Base-by-base conservation (phyloP, 495 filamentous ascomycete genomes). In the Penicillium robsamsonii region DNA sequence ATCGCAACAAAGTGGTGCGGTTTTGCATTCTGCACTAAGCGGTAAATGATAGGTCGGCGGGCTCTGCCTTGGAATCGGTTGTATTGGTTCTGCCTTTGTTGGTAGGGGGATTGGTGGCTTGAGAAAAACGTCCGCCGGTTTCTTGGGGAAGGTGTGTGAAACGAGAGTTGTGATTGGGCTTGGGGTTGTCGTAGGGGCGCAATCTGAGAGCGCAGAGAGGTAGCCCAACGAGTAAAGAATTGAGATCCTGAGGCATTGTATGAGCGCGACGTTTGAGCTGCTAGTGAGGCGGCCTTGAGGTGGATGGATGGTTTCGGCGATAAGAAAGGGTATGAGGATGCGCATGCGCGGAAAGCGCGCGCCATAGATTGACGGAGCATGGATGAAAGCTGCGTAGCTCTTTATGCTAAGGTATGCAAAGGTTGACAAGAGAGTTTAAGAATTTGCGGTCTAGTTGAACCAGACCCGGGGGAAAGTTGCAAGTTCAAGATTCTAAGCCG, bases 1-100 rank as follows among this genome's bases (percentile, higher is more conserved):
- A 75, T 52, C 2, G 71, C 27, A 11, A 78, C 61, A 20, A 69
- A 70, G 49, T 72, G 75, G 9, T 58, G 61, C 8, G 69, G 73
- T 61, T 67, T 70, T 3, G 65, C 61, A 42, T 58, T 48, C 22
- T 54, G 35, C 40, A 70, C 4, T 13, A 71, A 24, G 0, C 51
- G 54, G 45, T 53, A 30, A 9, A 66, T 18, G 2, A 67, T 22
- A 4, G 70, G 51, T 33, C 59, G 59, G 8, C 57, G 53, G 10
- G n/a, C 22, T 2, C 24, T 30, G n/a, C 60, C 53, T 30, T 54
- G 55, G 56, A 75, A 75, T 15, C 72, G 67, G 43, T 65, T 68
- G 53, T 77, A 77, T 25, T 50, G 62, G 43, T 66, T 58, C 17
- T 42, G 46, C 15, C 53, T 38, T 40, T 58, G 46, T 44, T 60